These are phyloP conservation scores for Monilinia laxa DNA, from an alignment of 2,329 filamentous ascomycete genomes.

Conservation along the genomic window DNA sequence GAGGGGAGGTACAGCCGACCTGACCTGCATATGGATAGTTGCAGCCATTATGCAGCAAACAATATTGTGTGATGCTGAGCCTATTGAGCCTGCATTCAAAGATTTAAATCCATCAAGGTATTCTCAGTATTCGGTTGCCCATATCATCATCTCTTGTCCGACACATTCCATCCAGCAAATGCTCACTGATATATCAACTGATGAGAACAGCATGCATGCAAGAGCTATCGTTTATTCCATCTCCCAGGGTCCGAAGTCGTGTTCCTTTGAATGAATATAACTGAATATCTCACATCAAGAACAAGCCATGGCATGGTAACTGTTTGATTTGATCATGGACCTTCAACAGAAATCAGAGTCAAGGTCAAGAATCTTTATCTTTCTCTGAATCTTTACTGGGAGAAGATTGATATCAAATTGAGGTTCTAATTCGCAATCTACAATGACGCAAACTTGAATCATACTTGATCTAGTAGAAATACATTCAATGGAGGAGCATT, in stretches of 20 bases:
- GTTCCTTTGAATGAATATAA: too few relatives aligned
- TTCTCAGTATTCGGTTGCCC: not conserved
- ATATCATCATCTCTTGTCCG: not conserved
- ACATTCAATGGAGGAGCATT: not conserved
- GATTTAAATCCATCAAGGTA: not conserved
- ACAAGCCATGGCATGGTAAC: too few relatives aligned
- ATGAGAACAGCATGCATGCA: not conserved
- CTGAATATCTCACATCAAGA: too few relatives aligned
- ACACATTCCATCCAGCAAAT: not conserved
- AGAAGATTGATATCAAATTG: not conserved
- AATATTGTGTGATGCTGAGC: not conserved
- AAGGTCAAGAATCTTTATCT: not conserved
- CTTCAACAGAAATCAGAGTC: not conserved
- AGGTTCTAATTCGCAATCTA: not conserved
- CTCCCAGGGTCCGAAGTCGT: not conserved
- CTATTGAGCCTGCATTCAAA: not conserved
- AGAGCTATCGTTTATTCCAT: not conserved
- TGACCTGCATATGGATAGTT: slow-evolving; percentile 12
- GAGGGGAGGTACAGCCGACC: not conserved
- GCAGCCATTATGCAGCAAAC: not conserved
- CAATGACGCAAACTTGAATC: too few relatives aligned
- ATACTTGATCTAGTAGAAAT: not conserved
- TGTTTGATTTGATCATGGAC: not conserved
- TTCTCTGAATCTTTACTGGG: not conserved
- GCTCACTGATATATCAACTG: not conserved